phyloP scores from a whole-genome alignment of 768 basidiomycete species.

The Scleroderma bovista region DNA sequence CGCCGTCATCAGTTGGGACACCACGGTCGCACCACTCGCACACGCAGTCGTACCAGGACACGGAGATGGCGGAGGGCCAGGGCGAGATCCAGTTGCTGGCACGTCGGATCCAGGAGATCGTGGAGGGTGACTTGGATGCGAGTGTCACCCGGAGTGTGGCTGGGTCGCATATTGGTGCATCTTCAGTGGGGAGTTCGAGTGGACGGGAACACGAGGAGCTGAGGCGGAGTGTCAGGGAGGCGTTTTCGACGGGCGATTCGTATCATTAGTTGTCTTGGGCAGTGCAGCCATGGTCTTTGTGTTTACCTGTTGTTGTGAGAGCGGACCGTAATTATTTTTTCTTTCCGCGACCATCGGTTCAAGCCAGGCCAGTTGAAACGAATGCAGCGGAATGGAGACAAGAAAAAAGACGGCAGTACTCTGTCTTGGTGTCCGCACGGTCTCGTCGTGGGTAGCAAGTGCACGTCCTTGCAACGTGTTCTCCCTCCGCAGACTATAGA shows the following conservation, averaged over 20 bases:
- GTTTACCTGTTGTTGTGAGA: not conserved
- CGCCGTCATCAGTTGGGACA: constrained; percentile 68
- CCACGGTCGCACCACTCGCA: constrained; percentile 66
- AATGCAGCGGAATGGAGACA: too few relatives aligned
- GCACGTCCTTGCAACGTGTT: constrained; percentile 1
- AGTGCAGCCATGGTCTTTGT: not conserved
- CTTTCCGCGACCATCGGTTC: not conserved
- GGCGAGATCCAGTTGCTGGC: constrained; percentile 87
- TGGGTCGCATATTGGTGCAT: constrained; percentile 63
- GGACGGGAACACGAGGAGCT: constrained; percentile 73
- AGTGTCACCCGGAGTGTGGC: constrained; percentile 54
- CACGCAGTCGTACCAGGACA: constrained; percentile 72
- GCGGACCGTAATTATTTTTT: not conserved
- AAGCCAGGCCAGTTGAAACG: too few relatives aligned
- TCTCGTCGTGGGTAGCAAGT: not conserved
- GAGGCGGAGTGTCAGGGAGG: constrained; percentile 76
- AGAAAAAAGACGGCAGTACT: not conserved
- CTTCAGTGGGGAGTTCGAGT: constrained; percentile 57
- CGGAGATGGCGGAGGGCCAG: constrained; percentile 81
- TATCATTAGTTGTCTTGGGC: constrained; percentile 28
- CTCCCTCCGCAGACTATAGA: not conserved
- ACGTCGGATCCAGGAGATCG: constrained; percentile 79
- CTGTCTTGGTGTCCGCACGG: not conserved
- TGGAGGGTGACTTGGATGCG: constrained; percentile 67
- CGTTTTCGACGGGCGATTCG: constrained; percentile 58